Base-by-base conservation (phyloP, 2,329 filamentous ascomycete genomes). In the Fonsecaea multimorphosa region DNA sequence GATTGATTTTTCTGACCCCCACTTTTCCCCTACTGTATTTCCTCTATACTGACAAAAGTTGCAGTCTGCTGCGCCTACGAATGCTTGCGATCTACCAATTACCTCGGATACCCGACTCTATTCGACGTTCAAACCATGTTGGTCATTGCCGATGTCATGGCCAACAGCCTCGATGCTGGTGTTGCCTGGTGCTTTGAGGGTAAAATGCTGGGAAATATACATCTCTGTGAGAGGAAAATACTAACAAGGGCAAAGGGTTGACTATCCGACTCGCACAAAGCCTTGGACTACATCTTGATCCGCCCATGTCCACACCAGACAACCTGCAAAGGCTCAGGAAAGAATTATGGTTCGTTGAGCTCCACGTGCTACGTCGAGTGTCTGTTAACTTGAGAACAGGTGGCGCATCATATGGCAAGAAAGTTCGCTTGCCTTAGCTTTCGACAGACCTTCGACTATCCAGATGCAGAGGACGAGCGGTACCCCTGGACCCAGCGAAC, bases 21-120 rank as follows among this genome's bases (percentile, higher is more conserved):
- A n/a, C n/a, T 44, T 19, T 44, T 8, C n/a, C 16, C n/a, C 2
- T 12, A 2, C 38, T 19, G 4, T 9, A 51, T 24, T 9, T 55
- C 6, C 24, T 5, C 9, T 49, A 6, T 9, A 22, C 40, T 44
- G 16, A 44, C n/a, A 7, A 5, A 22, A 22, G 2, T 79, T 55
- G 14, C 61, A 84, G 83, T 87, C 2, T 88, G 86, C 75, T 88
- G 86, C 74, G 86, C 85, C 58, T 87, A 88, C 68, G 86, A 88
- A 73, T 87, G 85, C 72, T 77, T 88, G 29, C 83, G 86, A 24
- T 85, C 87, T 74, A 86, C 84, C 40, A 88, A 88, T 68, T 88
- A 87, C 73, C 73, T 88, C 6, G 87, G 86, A 0, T 83, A 86
- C 61, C 83, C 85, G 34, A 85, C 83, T 2, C 76, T 87, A 36